A percentile compares a stretch with the other conserved stretches of the same genome.
Evolutionary conservation across 495 filamentous ascomycete genomes (phyloP).

Genomic region (Mycothermus thermophilus): DNA sequence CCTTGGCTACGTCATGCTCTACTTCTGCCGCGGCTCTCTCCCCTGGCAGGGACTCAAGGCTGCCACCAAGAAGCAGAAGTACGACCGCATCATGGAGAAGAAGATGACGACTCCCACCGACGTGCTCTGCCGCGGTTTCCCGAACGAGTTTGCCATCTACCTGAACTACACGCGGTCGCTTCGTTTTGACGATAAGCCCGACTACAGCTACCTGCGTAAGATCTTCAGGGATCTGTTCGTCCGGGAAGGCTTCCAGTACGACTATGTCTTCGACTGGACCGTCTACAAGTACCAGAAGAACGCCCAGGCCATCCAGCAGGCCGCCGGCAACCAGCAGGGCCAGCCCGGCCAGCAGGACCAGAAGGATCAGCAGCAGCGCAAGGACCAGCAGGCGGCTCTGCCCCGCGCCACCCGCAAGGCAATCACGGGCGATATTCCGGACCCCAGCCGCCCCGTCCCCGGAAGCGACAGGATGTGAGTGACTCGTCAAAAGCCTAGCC

Average conservation of each 20-base stretch:
- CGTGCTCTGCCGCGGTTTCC: constrained; percentile 97
- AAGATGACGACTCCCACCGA: constrained; percentile 99
- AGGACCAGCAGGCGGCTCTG: constrained; percentile 42
- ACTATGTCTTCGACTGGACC: constrained; percentile 99
- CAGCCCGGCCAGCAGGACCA: constrained; percentile 44
- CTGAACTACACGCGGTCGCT: constrained; percentile 98
- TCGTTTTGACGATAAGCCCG: constrained; percentile 98
- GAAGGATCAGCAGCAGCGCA: constrained; percentile 42
- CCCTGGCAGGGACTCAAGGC: constrained; percentile 99
- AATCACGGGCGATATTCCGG: constrained; percentile 63
- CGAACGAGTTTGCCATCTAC: constrained; percentile 99
- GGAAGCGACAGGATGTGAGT: constrained; percentile 99
- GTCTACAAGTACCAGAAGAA: constrained; percentile 99
- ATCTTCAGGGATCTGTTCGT: constrained; percentile 99
- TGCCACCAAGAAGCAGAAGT: constrained; percentile 99
- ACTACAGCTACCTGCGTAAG: constrained; percentile 99
- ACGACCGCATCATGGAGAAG: constrained; percentile 99
- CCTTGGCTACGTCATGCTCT: constrained; percentile 98
- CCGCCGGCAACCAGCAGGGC: constrained; percentile 33
- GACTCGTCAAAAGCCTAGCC: constrained; percentile 44
- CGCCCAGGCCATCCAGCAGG: constrained; percentile 44
- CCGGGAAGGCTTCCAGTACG: constrained; percentile 98
- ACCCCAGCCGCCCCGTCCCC: constrained; percentile 77
- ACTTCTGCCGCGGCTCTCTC: constrained; percentile 98
- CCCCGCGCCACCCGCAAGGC: constrained; percentile 73